These are phyloP conservation scores for Sporothrix brasiliensis DNA, from an alignment of 2,329 filamentous ascomycete genomes.

Conservation along the genomic window DNA sequence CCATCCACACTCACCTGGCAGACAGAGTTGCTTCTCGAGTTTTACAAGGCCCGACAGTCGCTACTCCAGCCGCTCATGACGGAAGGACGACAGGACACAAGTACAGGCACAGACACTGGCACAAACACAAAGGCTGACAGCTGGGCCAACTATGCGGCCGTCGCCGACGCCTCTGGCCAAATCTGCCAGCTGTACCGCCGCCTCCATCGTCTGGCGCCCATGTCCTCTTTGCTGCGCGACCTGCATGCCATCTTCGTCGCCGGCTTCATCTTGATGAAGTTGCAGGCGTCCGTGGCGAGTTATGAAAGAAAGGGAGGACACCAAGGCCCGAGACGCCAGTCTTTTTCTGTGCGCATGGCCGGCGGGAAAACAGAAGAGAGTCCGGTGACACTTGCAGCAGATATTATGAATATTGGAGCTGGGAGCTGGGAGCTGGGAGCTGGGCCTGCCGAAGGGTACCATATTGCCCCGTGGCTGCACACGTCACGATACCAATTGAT, in stretches of 20 bases:
- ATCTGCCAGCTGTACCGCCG: constrained; percentile 33
- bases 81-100: constrained; percentile 18
- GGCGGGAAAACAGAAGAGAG: too few species aligned
- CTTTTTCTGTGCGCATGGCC: too few species aligned
- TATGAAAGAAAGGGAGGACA: background rate
- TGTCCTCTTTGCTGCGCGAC: constrained; percentile 31
- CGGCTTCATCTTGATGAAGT: constrained; percentile 33
- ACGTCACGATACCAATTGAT: background rate
- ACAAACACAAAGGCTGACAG: too few species aligned
- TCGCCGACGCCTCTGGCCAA: constrained; percentile 32
- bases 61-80: constrained; percentile 32
- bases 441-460: too few species aligned
- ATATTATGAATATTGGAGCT: too few species aligned
- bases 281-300: constrained; percentile 25
- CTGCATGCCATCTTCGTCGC: constrained; percentile 34
- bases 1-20: background rate
- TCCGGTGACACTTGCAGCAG: too few species aligned
- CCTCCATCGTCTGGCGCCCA: constrained; percentile 30
- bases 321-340: background rate
- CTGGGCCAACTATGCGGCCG: constrained; percentile 24
- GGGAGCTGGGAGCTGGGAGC: too few species aligned
- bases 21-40: constrained; percentile 28
- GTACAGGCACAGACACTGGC: background rate
- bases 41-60: constrained; percentile 26
- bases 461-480: background rate